A percentile compares a stretch with the other conserved stretches of the same genome.
Conservation (phyloP, 2,329 filamentous ascomycete species). For the Teratosphaeria pseudoeucalypti region DNA sequence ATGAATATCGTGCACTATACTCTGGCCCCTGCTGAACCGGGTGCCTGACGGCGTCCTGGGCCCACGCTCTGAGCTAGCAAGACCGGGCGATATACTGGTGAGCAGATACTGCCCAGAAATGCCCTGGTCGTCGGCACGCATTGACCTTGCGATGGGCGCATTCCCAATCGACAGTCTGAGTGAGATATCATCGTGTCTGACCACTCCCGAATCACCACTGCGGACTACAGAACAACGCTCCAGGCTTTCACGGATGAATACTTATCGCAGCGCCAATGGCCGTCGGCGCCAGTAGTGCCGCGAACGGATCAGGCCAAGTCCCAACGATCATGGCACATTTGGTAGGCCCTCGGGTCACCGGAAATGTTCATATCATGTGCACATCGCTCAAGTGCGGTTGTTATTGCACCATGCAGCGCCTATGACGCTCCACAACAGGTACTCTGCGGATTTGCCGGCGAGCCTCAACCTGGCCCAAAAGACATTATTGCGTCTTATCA, state of each 20-base stretch:
- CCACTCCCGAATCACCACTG: neutral
- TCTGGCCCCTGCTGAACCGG: neutral
- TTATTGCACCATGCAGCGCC: neutral
- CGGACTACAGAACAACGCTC: neutral
- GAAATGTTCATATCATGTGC: no score
- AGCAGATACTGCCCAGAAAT: neutral
- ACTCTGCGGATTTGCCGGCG: neutral
- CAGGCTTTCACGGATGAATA: neutral
- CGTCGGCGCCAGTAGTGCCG: no score
- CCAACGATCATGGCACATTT: neutral
- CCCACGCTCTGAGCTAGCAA: neutral
- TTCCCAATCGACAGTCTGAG: neutral
- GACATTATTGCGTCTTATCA: neutral
- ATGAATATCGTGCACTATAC: neutral
- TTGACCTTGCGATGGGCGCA: neutral
- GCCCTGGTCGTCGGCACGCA: neutral
- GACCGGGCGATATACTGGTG: neutral
- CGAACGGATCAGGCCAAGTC: neutral
- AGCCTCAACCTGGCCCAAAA: neutral
- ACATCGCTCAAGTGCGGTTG: no score
- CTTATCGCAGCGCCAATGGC: neutral
- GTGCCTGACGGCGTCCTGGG: neutral
- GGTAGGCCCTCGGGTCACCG: neutral
- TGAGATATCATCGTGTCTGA: neutral
- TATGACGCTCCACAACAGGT: neutral